Base-by-base conservation (phyloP, 2,329 filamentous ascomycete genomes). In the Phoma sp. region DNA sequence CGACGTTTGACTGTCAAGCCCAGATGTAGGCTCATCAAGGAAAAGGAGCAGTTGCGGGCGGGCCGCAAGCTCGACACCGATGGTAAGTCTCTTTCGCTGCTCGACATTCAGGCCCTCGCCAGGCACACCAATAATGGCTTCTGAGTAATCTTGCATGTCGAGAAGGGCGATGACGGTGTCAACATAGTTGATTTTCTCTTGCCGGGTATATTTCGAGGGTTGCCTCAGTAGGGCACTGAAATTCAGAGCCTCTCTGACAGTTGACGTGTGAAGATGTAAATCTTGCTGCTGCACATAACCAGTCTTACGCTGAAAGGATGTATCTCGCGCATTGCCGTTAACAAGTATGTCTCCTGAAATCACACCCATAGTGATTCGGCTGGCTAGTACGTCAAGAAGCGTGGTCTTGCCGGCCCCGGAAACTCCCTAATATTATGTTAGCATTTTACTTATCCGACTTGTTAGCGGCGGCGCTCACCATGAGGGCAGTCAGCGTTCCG, bases 11-110 rank as follows among this genome's bases (percentile, higher is more conserved):
- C 18, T 29, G 10, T 89, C 87, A 3, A 90, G 81, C 38, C 87
- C 87, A 20, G 80, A 75, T 71, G 79, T 81, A 2, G 46, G 86
- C 62, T 87, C 84, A 43, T 87, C 85, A 7, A 87, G 76, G 74
- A 87, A 88, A 1, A 88, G 79, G 0, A 87, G 73, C 0, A 87
- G 77, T 55, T 81, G 81, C 0, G 88, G 88, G 67, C 88, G 86
- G 2, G 88, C 87, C 6, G 87, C 88, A 11, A 91, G 76, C 67
- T 91, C 88, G 9, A 90, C 87, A 57, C 86, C 88, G 53, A 91
- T 91, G 0, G 88, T 90, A 7, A 90, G 77, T 40, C 87, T 80
- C 74, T 91, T 91, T 53, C 85, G 81, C 69, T 90, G 85, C 69
- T 90, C 87, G 5, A 90, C 86, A 10, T 86, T 86, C 12, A 90